phyloP scores from a whole-genome alignment of 169 alveolate genomes.

The Theileria sp. region DNA sequence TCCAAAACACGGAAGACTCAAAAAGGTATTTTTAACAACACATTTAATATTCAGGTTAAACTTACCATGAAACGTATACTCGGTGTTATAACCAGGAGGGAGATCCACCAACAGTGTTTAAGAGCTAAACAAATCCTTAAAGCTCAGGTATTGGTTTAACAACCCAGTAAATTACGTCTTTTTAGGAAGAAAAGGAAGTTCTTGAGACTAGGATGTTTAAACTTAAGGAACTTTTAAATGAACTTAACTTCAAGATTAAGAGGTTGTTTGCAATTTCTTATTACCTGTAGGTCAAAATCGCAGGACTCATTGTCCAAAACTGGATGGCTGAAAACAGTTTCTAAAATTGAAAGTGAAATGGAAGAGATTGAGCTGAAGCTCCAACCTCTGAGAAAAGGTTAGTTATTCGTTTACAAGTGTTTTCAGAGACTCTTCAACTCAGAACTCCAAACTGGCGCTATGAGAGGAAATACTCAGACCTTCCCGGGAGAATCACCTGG shows the following conservation, averaged over 20 bases:
- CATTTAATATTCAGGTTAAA: constrained; percentile 47
- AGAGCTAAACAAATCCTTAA: constrained; percentile 77
- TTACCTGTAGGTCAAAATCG: neutral
- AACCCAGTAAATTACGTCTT: neutral
- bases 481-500: constrained; percentile 80
- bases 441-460: constrained; percentile 73
- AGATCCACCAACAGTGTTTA: constrained; percentile 82
- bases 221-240: constrained; percentile 70
- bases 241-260: constrained; percentile 47
- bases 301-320: constrained; percentile 66
- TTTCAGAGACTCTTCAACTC: constrained; percentile 73
- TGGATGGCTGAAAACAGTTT: constrained; percentile 63
- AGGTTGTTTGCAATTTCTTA: constrained; percentile 22
- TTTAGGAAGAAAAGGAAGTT: constrained; percentile 77
- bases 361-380: constrained; percentile 66
- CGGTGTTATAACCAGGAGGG: constrained; percentile 81
- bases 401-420: neutral
- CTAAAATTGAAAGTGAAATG: constrained; percentile 62
- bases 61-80: constrained; percentile 83
- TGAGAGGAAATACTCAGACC: constrained; percentile 75
- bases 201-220: constrained; percentile 77
- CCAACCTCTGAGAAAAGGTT: constrained; percentile 77
- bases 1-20: constrained; percentile 80
- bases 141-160: constrained; percentile 48
- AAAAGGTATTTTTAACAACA: constrained; percentile 63